phyloP scores from a whole-genome alignment of 2,329 filamentous ascomycete genomes.

The Beauveria australis region DNA sequence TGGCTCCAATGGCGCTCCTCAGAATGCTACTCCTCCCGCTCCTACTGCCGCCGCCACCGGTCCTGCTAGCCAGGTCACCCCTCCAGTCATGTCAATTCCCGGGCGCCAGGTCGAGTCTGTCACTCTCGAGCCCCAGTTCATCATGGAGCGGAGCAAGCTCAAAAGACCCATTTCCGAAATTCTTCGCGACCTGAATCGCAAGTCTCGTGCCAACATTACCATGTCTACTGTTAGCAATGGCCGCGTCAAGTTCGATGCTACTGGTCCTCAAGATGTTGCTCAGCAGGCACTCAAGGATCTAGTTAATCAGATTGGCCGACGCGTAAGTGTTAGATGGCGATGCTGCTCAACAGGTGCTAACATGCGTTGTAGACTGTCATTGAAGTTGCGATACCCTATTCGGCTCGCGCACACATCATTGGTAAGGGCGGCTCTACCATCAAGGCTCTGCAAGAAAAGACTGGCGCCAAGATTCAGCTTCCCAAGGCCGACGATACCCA shows the following conservation, averaged over 20 bases:
- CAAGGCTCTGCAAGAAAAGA: slow-evolving; percentile 80
- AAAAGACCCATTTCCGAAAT: slow-evolving; percentile 81
- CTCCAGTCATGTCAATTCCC: slow-evolving; percentile 64
- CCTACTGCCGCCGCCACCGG: slow-evolving; percentile 39
- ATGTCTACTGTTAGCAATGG: slow-evolving; percentile 67
- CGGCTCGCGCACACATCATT: slow-evolving; percentile 82
- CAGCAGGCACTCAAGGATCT: slow-evolving; percentile 85
- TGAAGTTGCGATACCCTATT: slow-evolving; percentile 73
- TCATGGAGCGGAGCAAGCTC: slow-evolving; percentile 68
- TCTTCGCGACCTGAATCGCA: slow-evolving; percentile 85
- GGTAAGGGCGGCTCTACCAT: slow-evolving; percentile 86
- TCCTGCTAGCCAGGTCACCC: slow-evolving; percentile 23
- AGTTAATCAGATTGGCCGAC: slow-evolving; percentile 75
- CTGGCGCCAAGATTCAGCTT: slow-evolving; percentile 83
- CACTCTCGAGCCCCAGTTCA: slow-evolving; percentile 63
- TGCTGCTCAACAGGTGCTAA: slow-evolving; percentile 14
- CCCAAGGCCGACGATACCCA: slow-evolving; percentile 66
- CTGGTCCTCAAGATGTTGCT: slow-evolving; percentile 74
- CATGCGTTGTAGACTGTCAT: slow-evolving; percentile 38
- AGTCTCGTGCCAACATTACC: slow-evolving; percentile 77
- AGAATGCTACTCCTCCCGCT: slow-evolving; percentile 55
- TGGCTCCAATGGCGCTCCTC: slow-evolving; percentile 46
- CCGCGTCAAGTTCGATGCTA: slow-evolving; percentile 72
- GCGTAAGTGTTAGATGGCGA: not conserved
- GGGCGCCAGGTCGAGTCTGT: slow-evolving; percentile 75